These are phyloP conservation scores for Talaromyces sp. DNA, from an alignment of 2,329 filamentous ascomycete species.

Conservation along the genomic window DNA sequence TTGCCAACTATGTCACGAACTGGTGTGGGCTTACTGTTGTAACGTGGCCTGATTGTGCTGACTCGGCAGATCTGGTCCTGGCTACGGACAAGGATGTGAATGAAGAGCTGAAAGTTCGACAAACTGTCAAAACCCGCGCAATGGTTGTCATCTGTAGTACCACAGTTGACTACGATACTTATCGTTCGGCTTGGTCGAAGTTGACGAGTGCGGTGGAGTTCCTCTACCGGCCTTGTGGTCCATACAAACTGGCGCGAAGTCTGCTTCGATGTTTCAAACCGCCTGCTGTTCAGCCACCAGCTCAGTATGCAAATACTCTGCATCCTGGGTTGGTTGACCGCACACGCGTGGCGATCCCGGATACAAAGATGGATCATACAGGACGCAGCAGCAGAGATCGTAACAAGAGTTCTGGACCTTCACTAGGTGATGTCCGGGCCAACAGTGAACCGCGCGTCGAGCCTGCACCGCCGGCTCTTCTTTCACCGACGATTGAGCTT, in stretches of 20 bases:
- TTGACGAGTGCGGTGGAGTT: slow-evolving; percentile 34
- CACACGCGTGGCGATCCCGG: neutral
- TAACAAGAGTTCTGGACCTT: neutral
- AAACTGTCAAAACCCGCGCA: slow-evolving; percentile 23
- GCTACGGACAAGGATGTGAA: slow-evolving; percentile 29
- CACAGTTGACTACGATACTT: slow-evolving; percentile 30
- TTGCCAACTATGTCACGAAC: slow-evolving; percentile 30
- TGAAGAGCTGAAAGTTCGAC: slow-evolving; percentile 17
- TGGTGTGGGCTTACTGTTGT: slow-evolving; percentile 36
- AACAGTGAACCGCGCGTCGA: slow-evolving; percentile 3
- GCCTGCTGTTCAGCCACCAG: slow-evolving; percentile 8
- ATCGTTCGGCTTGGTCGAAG: slow-evolving; percentile 25
- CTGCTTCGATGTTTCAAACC: slow-evolving; percentile 28
- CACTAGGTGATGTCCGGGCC: neutral
- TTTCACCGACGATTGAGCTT: neutral
- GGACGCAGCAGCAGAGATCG: neutral
- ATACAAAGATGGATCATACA: neutral
- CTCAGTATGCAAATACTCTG: neutral
- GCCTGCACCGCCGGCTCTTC: neutral
- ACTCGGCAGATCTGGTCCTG: slow-evolving; percentile 32
- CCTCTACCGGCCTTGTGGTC: slow-evolving; percentile 37
- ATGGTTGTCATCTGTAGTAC: slow-evolving; percentile 37
- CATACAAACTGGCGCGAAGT: slow-evolving; percentile 38
- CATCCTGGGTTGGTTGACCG: slow-evolving; percentile 9
- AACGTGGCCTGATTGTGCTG: slow-evolving; percentile 21